A percentile compares a stretch with the other conserved stretches of the same genome.
Conservation (phyloP, 306 rosid species). For the Cucurbita ficifolia region DNA sequence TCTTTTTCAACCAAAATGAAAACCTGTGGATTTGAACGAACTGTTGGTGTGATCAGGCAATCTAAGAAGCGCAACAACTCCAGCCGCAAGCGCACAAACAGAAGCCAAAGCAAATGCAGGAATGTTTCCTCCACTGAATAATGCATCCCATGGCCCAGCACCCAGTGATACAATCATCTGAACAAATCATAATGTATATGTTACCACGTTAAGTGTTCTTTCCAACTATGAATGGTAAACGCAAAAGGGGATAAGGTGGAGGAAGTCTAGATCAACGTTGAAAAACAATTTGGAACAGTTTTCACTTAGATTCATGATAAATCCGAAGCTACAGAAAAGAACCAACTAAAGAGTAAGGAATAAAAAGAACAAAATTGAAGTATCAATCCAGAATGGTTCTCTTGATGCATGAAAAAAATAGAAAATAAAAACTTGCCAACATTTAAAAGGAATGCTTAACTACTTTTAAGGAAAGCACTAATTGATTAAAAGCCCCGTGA, state of each 20-base stretch:
- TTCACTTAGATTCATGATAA: not conserved
- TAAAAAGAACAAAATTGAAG: not conserved
- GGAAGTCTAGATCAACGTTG: not conserved
- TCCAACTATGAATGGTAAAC: not conserved
- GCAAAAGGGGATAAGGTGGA: not conserved
- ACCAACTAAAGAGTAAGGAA: not conserved
- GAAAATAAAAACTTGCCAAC: not conserved
- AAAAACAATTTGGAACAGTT: not conserved
- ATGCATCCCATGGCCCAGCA: conserved; percentile 95
- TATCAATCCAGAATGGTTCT: not conserved
- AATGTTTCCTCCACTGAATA: conserved; percentile 82
- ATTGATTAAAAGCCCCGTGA: not conserved
- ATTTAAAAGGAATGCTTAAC: not conserved
- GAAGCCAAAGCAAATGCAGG: conserved; percentile 91
- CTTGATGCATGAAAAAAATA: not conserved
- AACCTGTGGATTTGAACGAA: conserved; percentile 51
- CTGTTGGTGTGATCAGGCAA: conserved; percentile 43
- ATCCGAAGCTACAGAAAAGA: not conserved
- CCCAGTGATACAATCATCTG: conserved; percentile 88
- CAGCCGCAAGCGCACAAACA: conserved; percentile 57
- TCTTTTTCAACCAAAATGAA: conserved; percentile 47
- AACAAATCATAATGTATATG: not conserved
- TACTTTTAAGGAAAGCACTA: not conserved
- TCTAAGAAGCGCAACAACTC: conserved; percentile 46
- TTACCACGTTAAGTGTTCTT: not conserved